Percentiles rank a stretch among this genome's conserved stretches.
phyloP scores from a whole-genome alignment of 495 filamentous ascomycete species.

The Xylaria sp. region DNA sequence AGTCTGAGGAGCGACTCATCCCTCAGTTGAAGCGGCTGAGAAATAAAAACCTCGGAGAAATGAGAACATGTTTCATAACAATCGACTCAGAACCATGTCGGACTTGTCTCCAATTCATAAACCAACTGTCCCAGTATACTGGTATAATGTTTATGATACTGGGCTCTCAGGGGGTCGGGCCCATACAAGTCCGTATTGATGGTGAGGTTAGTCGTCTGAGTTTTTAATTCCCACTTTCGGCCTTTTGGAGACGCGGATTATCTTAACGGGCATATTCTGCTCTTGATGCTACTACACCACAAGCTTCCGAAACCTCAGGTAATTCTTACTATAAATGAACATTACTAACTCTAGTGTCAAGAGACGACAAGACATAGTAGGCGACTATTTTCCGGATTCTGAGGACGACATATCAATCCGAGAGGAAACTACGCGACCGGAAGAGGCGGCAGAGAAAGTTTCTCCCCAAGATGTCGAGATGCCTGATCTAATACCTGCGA shows the following conservation, averaged over 20 bases:
- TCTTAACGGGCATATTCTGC: no score
- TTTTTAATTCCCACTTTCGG: no score
- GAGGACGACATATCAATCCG: conserved; percentile 22
- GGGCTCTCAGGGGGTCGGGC: conserved; percentile 30
- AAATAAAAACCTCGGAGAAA: conserved; percentile 17
- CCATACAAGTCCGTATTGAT: conserved; percentile 29
- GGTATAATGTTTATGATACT: conserved; percentile 27
- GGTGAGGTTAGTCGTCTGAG: no score
- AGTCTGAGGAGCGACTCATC: conserved; percentile 21
- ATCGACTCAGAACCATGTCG: conserved; percentile 36
- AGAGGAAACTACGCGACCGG: background rate
- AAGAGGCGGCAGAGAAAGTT: background rate
- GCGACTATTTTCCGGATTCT: conserved; percentile 24
- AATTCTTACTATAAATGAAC: no score
- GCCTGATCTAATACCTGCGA: background rate
- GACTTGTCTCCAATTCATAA: conserved; percentile 32
- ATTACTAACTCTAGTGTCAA: no score
- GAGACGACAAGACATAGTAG: conserved; percentile 29
- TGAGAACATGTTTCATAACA: conserved; percentile 25
- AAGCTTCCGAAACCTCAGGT: no score
- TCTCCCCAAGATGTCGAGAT: background rate
- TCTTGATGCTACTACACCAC: no score
- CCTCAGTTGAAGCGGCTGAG: conserved; percentile 23
- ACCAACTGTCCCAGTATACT: conserved; percentile 31
- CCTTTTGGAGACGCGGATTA: no score